These are phyloP conservation scores for Penicillium janthinellum DNA, from an alignment of 2,329 filamentous ascomycete genomes.

Conservation along the genomic window DNA sequence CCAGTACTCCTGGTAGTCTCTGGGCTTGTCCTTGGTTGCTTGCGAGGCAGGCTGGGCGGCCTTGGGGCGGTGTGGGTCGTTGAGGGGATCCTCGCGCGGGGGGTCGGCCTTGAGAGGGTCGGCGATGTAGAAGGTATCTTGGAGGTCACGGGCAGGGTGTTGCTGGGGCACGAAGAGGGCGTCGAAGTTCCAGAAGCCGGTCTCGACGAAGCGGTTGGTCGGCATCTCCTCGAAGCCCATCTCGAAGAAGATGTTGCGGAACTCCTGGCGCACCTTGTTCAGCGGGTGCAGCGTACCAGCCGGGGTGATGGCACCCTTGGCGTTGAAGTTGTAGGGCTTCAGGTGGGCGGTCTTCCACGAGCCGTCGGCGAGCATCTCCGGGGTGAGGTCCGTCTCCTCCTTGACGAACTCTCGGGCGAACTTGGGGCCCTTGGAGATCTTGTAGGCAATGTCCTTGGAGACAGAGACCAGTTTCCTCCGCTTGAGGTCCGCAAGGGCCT, in stretches of 20 bases:
- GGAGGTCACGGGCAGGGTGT: slow-evolving; percentile 93
- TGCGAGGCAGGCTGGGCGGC: slow-evolving; percentile 48
- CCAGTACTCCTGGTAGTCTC: slow-evolving; percentile 84
- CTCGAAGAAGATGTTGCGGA: slow-evolving; percentile 98
- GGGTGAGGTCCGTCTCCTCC: slow-evolving; percentile 93
- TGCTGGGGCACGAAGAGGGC: slow-evolving; percentile 95
- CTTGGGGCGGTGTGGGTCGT: slow-evolving; percentile 41
- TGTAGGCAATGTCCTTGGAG: slow-evolving; percentile 84
- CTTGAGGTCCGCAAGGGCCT: slow-evolving; percentile 77
- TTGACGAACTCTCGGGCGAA: slow-evolving; percentile 86
- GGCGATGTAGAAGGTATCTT: slow-evolving; percentile 98
- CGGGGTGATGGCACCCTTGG: slow-evolving; percentile 56
- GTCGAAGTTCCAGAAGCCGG: slow-evolving; percentile 99
- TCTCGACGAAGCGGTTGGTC: slow-evolving; percentile 89
- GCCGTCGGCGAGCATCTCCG: slow-evolving; percentile 83
- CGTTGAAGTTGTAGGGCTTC: slow-evolving; percentile 81
- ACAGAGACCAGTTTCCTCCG: slow-evolving; percentile 88
- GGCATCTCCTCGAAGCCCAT: slow-evolving; percentile 99
- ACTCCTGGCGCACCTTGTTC: slow-evolving; percentile 94
- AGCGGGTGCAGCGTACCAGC: slow-evolving; percentile 60
- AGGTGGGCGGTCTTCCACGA: slow-evolving; percentile 91
- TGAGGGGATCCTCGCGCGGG: slow-evolving; percentile 59
- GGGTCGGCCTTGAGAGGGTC: slow-evolving; percentile 77
- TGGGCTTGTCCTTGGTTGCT: slow-evolving; percentile 50
- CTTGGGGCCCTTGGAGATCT: slow-evolving; percentile 79